Percentiles rank a stretch among this genome's conserved stretches.
phyloP scores from a whole-genome alignment of 2,329 filamentous ascomycete genomes.

The Dendrostoma leiphaemia region DNA sequence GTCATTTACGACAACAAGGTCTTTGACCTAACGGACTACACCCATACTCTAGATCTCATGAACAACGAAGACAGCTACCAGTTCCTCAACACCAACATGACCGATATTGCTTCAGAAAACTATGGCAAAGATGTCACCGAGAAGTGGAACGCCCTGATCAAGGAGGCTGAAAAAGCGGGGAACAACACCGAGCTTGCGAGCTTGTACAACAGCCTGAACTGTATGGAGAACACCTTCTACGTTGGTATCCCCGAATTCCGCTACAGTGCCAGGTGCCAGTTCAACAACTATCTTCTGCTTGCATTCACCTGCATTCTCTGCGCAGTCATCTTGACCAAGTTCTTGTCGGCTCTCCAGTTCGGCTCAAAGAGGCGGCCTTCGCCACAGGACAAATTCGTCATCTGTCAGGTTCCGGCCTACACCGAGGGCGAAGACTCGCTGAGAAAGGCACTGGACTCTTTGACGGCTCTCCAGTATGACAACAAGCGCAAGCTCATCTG shows the following conservation, averaged over 20 bases:
- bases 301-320: constrained; percentile 84
- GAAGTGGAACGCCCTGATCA: constrained; percentile 57
- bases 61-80: constrained; percentile 57
- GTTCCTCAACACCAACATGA: constrained; percentile 71
- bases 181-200: constrained; percentile 50
- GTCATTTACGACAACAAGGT: constrained; percentile 72
- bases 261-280: constrained; percentile 69
- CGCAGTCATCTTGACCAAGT: constrained; percentile 79
- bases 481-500: constrained; percentile 97
- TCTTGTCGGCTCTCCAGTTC: constrained; percentile 88
- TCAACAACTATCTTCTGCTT: constrained; percentile 88
- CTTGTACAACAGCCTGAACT: constrained; percentile 69
- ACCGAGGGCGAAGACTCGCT: constrained; percentile 97
- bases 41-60: constrained; percentile 65
- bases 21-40: constrained; percentile 92
- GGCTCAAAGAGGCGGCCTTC: constrained; percentile 86
- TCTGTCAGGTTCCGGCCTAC: constrained; percentile 96
- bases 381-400: constrained; percentile 97
- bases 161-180: constrained; percentile 34
- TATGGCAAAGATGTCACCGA: constrained; percentile 76
- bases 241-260: constrained; percentile 85
- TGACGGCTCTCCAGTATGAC: constrained; percentile 93
- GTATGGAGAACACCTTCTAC: constrained; percentile 81
- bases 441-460: constrained; percentile 86
- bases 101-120: constrained; percentile 68